Percentiles rank a stretch among this genome's conserved stretches.
Conservation (phyloP, 306 rosid species). For the Dryas alaskensis region DNA sequence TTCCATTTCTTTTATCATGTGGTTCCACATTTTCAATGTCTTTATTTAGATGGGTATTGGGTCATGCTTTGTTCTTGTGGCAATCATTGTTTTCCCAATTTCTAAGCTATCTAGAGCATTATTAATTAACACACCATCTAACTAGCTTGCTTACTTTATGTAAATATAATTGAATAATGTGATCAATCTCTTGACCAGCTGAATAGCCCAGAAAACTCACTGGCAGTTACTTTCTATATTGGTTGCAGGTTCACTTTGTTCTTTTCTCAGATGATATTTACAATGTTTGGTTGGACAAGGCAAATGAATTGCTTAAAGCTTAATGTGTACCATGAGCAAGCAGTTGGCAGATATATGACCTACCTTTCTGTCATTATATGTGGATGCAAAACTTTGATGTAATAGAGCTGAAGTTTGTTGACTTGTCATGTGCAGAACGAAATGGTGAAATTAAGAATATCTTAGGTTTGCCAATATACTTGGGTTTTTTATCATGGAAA, state of each 20-base stretch:
- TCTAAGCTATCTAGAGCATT: not conserved
- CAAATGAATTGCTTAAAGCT: slow-evolving; percentile 49
- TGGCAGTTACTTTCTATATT: slow-evolving; percentile 9
- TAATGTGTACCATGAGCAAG: slow-evolving; percentile 19
- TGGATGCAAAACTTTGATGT: slow-evolving; percentile 3
- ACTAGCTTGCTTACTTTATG: not conserved
- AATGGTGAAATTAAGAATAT: not conserved
- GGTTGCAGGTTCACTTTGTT: slow-evolving; percentile 78
- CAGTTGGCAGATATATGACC: not conserved
- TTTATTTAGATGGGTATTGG: not conserved
- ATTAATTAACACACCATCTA: not conserved
- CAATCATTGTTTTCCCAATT: not conserved
- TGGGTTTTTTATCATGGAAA: not conserved
- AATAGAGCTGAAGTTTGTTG: not conserved
- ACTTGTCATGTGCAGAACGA: not conserved
- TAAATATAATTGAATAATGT: not conserved
- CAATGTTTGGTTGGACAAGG: slow-evolving; percentile 59
- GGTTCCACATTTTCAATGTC: not conserved
- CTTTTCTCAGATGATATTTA: slow-evolving; percentile 52
- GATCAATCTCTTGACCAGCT: not conserved
- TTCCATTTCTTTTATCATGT: not conserved
- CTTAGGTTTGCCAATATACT: not conserved
- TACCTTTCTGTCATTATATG: not conserved
- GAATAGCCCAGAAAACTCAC: not conserved
- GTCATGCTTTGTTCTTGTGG: slow-evolving; percentile 3